Base-by-base conservation (phyloP, 2,329 filamentous ascomycete species). In the Penicillium sp. region DNA sequence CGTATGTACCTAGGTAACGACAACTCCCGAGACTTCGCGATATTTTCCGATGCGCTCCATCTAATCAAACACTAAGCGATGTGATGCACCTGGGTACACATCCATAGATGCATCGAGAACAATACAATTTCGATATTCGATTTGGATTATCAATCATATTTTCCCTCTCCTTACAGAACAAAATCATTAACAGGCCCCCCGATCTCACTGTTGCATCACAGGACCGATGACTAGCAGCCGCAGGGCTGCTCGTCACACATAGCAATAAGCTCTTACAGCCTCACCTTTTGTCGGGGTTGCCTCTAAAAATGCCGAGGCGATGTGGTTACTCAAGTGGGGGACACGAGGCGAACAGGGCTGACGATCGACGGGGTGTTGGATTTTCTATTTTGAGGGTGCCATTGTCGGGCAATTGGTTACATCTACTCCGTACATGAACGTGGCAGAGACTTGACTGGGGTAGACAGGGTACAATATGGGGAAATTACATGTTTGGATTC, bases 321-420 rank as follows among this genome's bases (percentile, higher is more conserved):
- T 26, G 18, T 7, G 23, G 43, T 44, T 50, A 50, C 47, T 35
- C 40, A 45, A 19, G 29, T n/a, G 18, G 49, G 41, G 27, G 32
- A 45, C 51, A 55, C 54, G 57, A 59, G 53, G 53, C 50, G 35
- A 34, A 26, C 48, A 51, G 30, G 51, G 56, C 46, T 59, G 53
- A 56, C 32, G 43, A 41, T 34, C 51, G 34, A 29, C 34, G 30
- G 43, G 53, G 23, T 36, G 30, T 9, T 38, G 7, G 19, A 9
- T 34, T 41, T 48, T 52, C 55, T 53, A 47, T 45, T 41, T 41
- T 29, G 11, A 39, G 41, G 14, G 7, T 32, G 27, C n/a, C 16
- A 6, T 29, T 19, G 9, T 30, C 10, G 27, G 43, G 38, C 23
- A 23, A 23, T 23, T 5, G 13, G 48, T 50, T 44, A 39, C 39